Percentiles rank a stretch among this genome's conserved stretches.
Conservation (phyloP, 306 rosid genomes). For the Luffa aegyptiaca region DNA sequence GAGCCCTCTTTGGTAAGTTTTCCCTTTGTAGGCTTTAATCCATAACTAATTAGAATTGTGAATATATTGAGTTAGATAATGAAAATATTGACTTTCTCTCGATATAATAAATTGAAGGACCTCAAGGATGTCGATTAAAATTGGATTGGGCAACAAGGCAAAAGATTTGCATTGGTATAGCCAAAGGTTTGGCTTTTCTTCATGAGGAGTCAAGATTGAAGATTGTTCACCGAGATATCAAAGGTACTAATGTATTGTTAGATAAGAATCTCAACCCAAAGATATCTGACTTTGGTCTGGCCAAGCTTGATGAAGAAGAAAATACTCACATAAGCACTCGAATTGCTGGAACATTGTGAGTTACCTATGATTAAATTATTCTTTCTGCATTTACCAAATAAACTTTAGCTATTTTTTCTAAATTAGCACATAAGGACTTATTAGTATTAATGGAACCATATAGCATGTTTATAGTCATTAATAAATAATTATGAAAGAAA, state of each 20-base stretch:
- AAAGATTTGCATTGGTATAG: constrained; percentile 19
- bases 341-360: constrained; percentile 55
- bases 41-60: too few relatives aligned
- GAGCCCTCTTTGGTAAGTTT: background rate
- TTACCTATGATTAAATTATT: background rate
- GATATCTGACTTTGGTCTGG: constrained; percentile 66
- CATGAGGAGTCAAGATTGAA: constrained; percentile 33
- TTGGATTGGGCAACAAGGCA: constrained; percentile 57
- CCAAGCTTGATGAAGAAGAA: constrained; percentile 14
- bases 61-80: too few relatives aligned
- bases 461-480: too few relatives aligned
- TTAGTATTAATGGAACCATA: too few relatives aligned
- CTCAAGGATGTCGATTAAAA: background rate
- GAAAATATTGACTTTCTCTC: too few relatives aligned
- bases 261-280: constrained; percentile 59
- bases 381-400: background rate
- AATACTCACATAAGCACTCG: constrained; percentile 59
- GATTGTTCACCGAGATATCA: constrained; percentile 28
- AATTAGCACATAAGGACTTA: too few relatives aligned
- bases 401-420: background rate
- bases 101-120: too few relatives aligned
- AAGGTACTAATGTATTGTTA: constrained; percentile 35
- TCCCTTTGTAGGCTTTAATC: too few relatives aligned
- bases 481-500: too few relatives aligned
- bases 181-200: constrained; percentile 34